Evolutionary conservation across 202 grass and related monocot species (phyloP), one percentile per base, ranked within the genome.

Genomic region (Carex arenaria): DNA sequence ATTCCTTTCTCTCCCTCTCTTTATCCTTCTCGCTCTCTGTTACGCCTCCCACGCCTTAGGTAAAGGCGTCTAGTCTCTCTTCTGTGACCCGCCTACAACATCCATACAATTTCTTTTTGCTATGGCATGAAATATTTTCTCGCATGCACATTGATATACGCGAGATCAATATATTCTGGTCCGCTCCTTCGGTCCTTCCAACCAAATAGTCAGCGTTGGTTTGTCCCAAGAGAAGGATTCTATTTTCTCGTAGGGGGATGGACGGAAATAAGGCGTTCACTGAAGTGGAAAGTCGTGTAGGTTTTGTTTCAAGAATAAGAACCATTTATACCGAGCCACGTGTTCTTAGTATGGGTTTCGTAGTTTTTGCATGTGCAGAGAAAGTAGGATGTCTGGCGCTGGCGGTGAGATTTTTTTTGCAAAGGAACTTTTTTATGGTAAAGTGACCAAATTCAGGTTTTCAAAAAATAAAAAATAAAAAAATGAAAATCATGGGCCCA

Each of bases 1-100:
- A 0, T n/a, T 47, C 20, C 45, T 28, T 12, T 67, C 32, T 26
- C 45, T 49, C 45, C 10, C 20, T 62, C 60, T 62, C 9, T 62
- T 20, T 52, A 15, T 30, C 45, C 36, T 72, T 73, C 70, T 73
- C 45, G 40, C 45, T 72, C 69, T 53, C 70, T 28, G 9, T 13
- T 52, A 74, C 70, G 70, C 70, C 45, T 53, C 70, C 67, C 18
- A 74, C 70, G 70, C 70, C 70, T 74, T 52, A 26, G 70, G 70
- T 74, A 74, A 53, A 74, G 20, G 45, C 70, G 45, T 28, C 10
- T 74, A 7, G 9, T 74, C 22, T 72, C 43, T 26, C 69, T 73
- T 52, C 43, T 73, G 14, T 72, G 43, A 72, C 67, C 43, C 67
- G 38, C 67, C 69, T 28, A 45, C 69, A 73, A 28, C 43, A 73